Evolutionary conservation across 148 eudicot species (phyloP).

Genomic region (Vaccinium darrowii): DNA sequence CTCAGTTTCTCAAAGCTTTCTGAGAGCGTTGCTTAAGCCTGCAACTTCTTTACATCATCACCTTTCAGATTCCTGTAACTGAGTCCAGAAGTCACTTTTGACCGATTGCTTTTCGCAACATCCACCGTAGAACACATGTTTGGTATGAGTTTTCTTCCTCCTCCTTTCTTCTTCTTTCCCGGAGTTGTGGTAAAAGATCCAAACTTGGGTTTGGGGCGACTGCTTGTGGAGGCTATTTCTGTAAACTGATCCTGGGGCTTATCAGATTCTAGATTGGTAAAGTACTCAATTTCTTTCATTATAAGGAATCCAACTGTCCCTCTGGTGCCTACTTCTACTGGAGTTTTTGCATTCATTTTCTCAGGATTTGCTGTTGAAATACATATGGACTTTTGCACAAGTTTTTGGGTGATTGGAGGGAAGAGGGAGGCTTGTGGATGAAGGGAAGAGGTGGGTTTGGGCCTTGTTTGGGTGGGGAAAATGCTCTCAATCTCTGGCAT

Average conservation of each 20-base stretch:
- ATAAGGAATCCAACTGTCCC: conserved; percentile 60
- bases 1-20: conserved; percentile 74
- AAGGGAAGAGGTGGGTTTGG: conserved; percentile 16
- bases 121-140: conserved; percentile 58
- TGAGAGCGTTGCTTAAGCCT: conserved; percentile 36
- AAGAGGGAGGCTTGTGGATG: conserved; percentile 24
- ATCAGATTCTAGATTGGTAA: conserved; percentile 28
- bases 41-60: conserved; percentile 26
- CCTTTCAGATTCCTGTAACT: conserved; percentile 43
- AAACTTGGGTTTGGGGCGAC: conserved; percentile 20
- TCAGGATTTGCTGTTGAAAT: conserved; percentile 17
- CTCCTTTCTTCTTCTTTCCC: conserved; percentile 36
- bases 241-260: conserved; percentile 14
- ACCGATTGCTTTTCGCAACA: conserved; percentile 39
- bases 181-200: conserved; percentile 21
- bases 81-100: conserved; percentile 19
- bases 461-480: conserved; percentile 11
- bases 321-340: conserved; percentile 52
- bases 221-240: conserved; percentile 22
- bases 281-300: conserved; percentile 59
- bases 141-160: conserved; percentile 45
- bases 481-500: conserved; percentile 16
- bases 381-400: conserved; percentile 28
- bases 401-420: conserved; percentile 13
- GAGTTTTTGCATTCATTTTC: conserved; percentile 34